Percentiles rank a stretch among this genome's conserved stretches.
These are phyloP conservation scores for Oryza meridionalis DNA, from an alignment of 176 grass and related monocot species.

Conservation along the genomic window DNA sequence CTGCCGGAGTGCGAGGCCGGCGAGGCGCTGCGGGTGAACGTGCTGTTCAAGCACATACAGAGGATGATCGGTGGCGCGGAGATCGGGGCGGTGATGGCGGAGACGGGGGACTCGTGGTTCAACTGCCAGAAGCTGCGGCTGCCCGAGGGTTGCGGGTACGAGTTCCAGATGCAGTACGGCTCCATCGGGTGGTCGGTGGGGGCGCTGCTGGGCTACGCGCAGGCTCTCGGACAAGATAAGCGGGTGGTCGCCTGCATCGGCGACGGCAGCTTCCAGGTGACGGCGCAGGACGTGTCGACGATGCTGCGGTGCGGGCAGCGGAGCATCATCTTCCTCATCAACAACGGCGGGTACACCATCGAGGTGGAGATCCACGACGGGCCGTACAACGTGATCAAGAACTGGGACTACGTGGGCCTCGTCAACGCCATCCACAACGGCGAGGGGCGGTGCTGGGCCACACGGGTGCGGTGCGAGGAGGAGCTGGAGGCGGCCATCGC, in stretches of 20 bases:
- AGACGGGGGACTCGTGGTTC: constrained; percentile 85
- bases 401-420: constrained; percentile 76
- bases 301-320: constrained; percentile 70
- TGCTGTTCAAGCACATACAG: constrained; percentile 86
- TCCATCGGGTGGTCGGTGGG: constrained; percentile 81
- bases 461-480: constrained; percentile 48
- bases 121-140: constrained; percentile 90
- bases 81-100: constrained; percentile 60
- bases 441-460: constrained; percentile 72
- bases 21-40: constrained; percentile 69
- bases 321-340: constrained; percentile 86
- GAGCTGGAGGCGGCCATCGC: constrained; percentile 36
- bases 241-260: constrained; percentile 76
- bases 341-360: constrained; percentile 93
- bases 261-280: constrained; percentile 90
- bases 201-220: constrained; percentile 71
- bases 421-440: constrained; percentile 78
- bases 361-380: constrained; percentile 90
- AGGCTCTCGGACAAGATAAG: constrained; percentile 58
- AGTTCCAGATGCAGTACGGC: constrained; percentile 95
- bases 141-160: constrained; percentile 65
- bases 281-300: constrained; percentile 76
- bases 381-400: constrained; percentile 94
- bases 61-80: constrained; percentile 42
- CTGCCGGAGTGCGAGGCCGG: constrained; percentile 33